Conservation (phyloP, 1,284 basidiomycete species). For the Malassezia obtusa region DNA sequence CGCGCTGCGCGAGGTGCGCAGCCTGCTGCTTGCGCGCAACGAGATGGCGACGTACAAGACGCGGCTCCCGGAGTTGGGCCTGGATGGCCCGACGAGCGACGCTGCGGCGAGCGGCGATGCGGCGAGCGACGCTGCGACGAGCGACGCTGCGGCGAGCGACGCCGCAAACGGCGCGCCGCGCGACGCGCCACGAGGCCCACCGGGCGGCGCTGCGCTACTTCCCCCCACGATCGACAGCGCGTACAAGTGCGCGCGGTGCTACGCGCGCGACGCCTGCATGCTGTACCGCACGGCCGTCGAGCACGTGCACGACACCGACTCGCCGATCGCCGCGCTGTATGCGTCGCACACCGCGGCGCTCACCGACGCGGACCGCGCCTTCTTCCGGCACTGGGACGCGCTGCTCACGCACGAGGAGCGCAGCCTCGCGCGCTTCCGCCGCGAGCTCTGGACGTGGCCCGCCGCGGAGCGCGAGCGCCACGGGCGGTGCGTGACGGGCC, state of each 20-base stretch:
- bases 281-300: slow-evolving; percentile 65
- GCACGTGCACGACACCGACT: slow-evolving; percentile 22
- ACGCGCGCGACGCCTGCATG: slow-evolving; percentile 76
- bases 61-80: slow-evolving; percentile 25
- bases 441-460: slow-evolving; percentile 86
- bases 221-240: slow-evolving; percentile 79
- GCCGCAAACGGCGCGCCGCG: too few relatives aligned
- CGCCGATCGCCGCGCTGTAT: slow-evolving; percentile 67
- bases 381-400: slow-evolving; percentile 84
- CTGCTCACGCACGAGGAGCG: slow-evolving; percentile 80
- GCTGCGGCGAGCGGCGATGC: too few relatives aligned
- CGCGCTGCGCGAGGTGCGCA: slow-evolving; percentile 71
- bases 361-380: slow-evolving; percentile 59
- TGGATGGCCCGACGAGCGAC: not conserved
- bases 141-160: not conserved
- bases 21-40: slow-evolving; percentile 71
- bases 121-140: not conserved
- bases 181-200: not conserved
- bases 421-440: slow-evolving; percentile 68
- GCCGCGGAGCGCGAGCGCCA: slow-evolving; percentile 65
- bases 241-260: slow-evolving; percentile 70
- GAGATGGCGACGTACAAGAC: slow-evolving; percentile 68
- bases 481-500: slow-evolving; percentile 49
- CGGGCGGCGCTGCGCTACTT: slow-evolving; percentile 17
- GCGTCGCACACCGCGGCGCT: slow-evolving; percentile 71